phyloP scores from a whole-genome alignment of 139 green algal species.

The Coelastrella sp. region DNA sequence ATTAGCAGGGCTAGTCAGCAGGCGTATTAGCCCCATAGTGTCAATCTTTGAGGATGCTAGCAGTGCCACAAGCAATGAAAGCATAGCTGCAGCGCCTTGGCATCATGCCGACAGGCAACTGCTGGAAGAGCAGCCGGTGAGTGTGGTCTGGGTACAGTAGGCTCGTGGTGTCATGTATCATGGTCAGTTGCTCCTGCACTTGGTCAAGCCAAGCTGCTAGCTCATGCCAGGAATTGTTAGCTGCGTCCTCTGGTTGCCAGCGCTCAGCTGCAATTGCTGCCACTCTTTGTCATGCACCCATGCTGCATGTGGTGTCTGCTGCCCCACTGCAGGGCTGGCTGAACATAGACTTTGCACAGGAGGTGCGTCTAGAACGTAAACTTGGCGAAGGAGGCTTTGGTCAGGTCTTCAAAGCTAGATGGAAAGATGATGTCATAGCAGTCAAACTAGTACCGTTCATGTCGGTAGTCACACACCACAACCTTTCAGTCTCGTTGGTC shows the following conservation, averaged over 20 bases:
- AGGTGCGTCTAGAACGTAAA: constrained; percentile 71
- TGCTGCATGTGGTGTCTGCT: constrained; percentile 52
- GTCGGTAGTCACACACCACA: constrained; percentile 45
- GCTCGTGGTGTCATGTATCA: not conserved
- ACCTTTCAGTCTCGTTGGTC: not conserved
- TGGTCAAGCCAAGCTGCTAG: no score
- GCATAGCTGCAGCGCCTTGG: constrained; percentile 25
- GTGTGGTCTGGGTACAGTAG: not conserved
- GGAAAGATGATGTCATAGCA: constrained; percentile 64
- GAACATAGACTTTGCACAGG: constrained; percentile 64
- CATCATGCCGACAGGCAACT: constrained; percentile 31
- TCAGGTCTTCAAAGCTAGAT: constrained; percentile 52
- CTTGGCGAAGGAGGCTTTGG: constrained; percentile 81
- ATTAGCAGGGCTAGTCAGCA: not conserved
- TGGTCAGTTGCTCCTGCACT: no score
- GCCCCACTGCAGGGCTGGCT: constrained; percentile 20
- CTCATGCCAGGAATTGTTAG: no score
- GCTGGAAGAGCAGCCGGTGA: constrained; percentile 36
- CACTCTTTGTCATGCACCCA: not conserved
- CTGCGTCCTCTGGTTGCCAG: no score
- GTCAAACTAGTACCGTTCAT: constrained; percentile 80
- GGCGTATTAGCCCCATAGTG: constrained; percentile 33
- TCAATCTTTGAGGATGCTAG: constrained; percentile 32
- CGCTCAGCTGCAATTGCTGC: no score
- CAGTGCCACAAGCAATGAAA: constrained; percentile 44